Conservation (phyloP, 2,329 filamentous ascomycete genomes). For the Lecanosticta acicola region DNA sequence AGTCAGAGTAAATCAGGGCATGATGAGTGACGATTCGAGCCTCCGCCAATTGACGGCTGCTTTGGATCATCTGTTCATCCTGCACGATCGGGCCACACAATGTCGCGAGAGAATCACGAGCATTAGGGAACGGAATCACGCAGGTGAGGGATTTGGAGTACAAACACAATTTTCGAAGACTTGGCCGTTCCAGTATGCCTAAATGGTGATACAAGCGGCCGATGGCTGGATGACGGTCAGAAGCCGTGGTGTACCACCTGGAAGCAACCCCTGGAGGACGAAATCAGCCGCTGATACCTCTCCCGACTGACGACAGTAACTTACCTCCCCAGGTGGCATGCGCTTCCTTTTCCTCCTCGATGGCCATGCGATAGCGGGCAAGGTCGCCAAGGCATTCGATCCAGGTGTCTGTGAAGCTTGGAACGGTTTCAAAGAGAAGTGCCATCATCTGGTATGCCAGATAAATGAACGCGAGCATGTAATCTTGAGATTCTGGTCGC, state of each 20-base stretch:
- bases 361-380: conserved; percentile 81
- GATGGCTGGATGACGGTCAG: conserved; percentile 66
- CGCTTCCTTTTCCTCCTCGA: conserved; percentile 70
- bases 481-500: conserved; percentile 70
- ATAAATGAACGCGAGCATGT: conserved; percentile 89
- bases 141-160: conserved; percentile 68
- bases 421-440: conserved; percentile 76
- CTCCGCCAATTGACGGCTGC: conserved; percentile 46
- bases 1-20: conserved; percentile 57
- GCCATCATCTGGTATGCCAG: conserved; percentile 87
- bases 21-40: conserved; percentile 59
- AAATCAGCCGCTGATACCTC: neutral
- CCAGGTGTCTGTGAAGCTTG: conserved; percentile 81
- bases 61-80: conserved; percentile 30
- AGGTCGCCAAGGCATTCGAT: conserved; percentile 88
- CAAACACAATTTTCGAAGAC: conserved; percentile 66
- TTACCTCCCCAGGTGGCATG: conserved; percentile 66
- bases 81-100: conserved; percentile 53
- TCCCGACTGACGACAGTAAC: neutral
- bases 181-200: conserved; percentile 68
- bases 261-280: conserved; percentile 54
- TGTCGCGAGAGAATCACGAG: conserved; percentile 64
- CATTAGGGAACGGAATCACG: conserved; percentile 59
- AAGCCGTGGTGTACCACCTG: conserved; percentile 79
- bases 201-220: conserved; percentile 85